These are phyloP conservation scores for Ogataea pignaliae DNA, from an alignment of 805 yeast genomes.

Conservation along the genomic window DNA sequence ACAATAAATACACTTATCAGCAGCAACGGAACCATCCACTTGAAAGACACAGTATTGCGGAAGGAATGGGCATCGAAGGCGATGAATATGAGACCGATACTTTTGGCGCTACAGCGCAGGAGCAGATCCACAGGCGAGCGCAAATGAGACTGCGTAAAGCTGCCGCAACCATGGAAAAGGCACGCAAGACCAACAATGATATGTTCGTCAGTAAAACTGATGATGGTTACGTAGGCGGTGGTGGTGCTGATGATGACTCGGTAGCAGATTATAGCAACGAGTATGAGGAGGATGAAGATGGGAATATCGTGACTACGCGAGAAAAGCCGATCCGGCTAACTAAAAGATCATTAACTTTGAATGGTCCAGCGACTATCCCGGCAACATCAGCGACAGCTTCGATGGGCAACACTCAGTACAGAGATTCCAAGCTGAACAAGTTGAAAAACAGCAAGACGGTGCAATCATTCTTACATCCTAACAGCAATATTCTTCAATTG, in stretches of 20 bases:
- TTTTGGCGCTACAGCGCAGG: background rate
- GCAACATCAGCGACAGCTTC: background rate
- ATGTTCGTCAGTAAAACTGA: background rate
- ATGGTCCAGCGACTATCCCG: background rate
- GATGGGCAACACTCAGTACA: background rate
- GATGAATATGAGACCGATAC: background rate
- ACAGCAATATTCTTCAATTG: slow-evolving; percentile 8
- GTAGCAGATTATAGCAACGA: background rate
- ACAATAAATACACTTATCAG: background rate
- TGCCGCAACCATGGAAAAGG: background rate
- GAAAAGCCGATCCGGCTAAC: background rate
- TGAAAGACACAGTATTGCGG: background rate
- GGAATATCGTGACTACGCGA: background rate
- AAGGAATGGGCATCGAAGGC: background rate
- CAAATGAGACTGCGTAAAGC: background rate
- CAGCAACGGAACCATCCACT: background rate
- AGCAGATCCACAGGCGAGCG: background rate
- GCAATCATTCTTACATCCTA: slow-evolving; percentile 23
- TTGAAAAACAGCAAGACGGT: slow-evolving; percentile 22
- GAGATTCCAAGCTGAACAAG: slow-evolving; percentile 20
- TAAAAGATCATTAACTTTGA: background rate
- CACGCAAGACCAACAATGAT: background rate
- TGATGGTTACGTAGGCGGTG: background rate
- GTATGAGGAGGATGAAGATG: background rate
- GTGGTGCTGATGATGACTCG: too few relatives aligned